These are phyloP conservation scores for Trichosporon coremiiforme DNA, from an alignment of 1,284 basidiomycete species.

Conservation along the genomic window DNA sequence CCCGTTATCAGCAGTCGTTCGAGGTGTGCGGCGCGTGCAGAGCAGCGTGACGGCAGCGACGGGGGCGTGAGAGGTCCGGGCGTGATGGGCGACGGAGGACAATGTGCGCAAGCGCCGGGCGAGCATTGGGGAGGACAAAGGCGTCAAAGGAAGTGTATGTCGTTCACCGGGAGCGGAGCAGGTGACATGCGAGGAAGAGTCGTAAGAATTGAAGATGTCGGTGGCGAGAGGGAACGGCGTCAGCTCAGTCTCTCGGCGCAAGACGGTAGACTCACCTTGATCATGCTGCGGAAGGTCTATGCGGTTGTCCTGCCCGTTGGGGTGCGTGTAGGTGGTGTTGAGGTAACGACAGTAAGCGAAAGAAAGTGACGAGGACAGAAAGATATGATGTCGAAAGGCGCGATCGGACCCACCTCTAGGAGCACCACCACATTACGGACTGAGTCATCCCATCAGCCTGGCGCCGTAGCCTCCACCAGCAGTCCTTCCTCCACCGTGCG, in stretches of 20 bases:
- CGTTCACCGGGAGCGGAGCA: not conserved
- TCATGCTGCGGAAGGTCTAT: slow-evolving; percentile 48
- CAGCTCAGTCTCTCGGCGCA: not conserved
- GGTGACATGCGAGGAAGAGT: slow-evolving; percentile 1
- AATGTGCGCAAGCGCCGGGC: not conserved
- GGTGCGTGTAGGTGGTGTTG: not conserved
- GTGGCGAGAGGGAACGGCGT: slow-evolving; percentile 12
- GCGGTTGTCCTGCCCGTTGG: not conserved
- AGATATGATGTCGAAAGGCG: not conserved
- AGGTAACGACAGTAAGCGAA: not conserved
- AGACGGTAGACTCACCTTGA: slow-evolving; percentile 58
- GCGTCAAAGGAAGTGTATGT: not conserved
- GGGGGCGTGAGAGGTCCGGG: not conserved
- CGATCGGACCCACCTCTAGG: not conserved
- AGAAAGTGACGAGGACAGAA: not conserved
- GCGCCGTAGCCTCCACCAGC: slow-evolving; percentile 5
- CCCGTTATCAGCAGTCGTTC: too few relatives aligned
- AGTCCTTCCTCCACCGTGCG: not conserved
- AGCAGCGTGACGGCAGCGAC: not conserved
- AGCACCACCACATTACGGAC: not conserved
- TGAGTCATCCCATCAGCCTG: not conserved
- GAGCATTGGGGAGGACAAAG: not conserved
- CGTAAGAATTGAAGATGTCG: not conserved
- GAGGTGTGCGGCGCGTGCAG: not conserved
- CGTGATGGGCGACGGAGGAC: not conserved